Base-by-base conservation (phyloP, 192 early-diverging fungal species). In the Coemansia sp. region DNA sequence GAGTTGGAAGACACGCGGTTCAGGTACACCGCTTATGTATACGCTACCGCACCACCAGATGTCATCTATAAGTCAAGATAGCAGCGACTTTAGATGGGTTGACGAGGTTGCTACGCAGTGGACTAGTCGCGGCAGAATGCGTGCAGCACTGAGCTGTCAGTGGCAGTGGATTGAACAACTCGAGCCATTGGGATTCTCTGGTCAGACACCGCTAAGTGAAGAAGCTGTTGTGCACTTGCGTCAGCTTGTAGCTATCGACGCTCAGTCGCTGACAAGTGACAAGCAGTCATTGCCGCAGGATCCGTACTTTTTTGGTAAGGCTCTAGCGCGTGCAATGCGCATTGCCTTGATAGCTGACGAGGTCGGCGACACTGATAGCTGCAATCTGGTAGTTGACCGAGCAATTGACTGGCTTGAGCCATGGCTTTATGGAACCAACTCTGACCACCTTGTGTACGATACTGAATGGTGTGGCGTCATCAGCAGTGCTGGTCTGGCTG, bases 311-410 rank as follows among this genome's bases (percentile, higher is more conserved):
- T 81, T 78, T 57, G 82, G 82, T 40, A 81, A 81, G 55, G 62
- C 69, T 0, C 41, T 80, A 38, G 82, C 82, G 3, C 67, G 77
- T 19, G 66, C 73, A 2, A 64, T 61, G 22, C 71, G 80, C 1
- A 64, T 83, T 30, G 79, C 80, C 2, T 57, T 83, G 48, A 81
- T 83, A 47, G 82, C 82, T 30, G 80, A 81, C 7, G 69, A 81
- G 21, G 47, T 69, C 4, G 73, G 68, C 10, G 75, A 67, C 23
- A 0, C 43, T 2, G 54, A 21, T 0, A 76, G 69, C 39, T 53
- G 60, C 33, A 57, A 75, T 9, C 44, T 65, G 27, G 76, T 71
- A 0, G 25, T 68, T 2, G 43, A 49, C 17, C 47, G 40, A 0
- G 64, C 53, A 2, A 49, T 9, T 0, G 42, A 57, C 27, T 81